Base-by-base conservation (phyloP, 148 eudicot species). In the Diospyros kaki region DNA sequence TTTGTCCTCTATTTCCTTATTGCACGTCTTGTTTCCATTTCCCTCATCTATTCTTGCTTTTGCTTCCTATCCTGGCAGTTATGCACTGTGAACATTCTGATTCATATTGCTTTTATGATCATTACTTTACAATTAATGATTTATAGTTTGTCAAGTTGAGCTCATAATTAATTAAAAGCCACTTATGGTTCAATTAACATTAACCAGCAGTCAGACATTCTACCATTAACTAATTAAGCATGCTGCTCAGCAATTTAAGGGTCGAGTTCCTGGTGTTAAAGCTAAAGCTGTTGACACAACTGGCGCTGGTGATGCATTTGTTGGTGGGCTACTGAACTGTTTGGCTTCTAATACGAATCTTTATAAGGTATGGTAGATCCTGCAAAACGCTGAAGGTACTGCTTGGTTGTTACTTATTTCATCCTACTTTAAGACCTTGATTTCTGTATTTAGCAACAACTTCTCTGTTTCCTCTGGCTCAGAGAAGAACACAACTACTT, bases 251-350 rank as follows among this genome's bases (percentile, higher is more conserved):
- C 76, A 77, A 64, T 88, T 88, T 46, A 91, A 85, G 78, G 98
- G 98, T 11, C 84, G 80, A 82, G 93, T 94, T 71, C 61, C 72
- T 53, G 87, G 89, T 71, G 77, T 90, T 38, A 81, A 85, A 84
- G 95, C 87, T 18, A 86, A 88, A 67, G 54, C 97, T n/a, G 83
- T 94, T 66, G 97, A 94, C 81, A 90, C 97, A 65, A 94, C 94
- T 71, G 98, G 98, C 62, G 98, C 97, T 4, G 98, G 98, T 54
- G 98, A 94, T 82, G 91, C 98, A 65, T 94, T 94, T 74, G 89
- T 84, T 18, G 97, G 89, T 56, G 98, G 93, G 51, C 50, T 91
- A 59, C 81, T 94, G 59, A 76, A 79, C 78, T 79, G 75, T 71
- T 81, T 94, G 79, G 97, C 93, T 71, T 79, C 89, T 43, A 90